A percentile compares a stretch with the other conserved stretches of the same genome.
Conservation (phyloP, 352 stramenopile species). For the Peronosclerospora sorghi region DNA sequence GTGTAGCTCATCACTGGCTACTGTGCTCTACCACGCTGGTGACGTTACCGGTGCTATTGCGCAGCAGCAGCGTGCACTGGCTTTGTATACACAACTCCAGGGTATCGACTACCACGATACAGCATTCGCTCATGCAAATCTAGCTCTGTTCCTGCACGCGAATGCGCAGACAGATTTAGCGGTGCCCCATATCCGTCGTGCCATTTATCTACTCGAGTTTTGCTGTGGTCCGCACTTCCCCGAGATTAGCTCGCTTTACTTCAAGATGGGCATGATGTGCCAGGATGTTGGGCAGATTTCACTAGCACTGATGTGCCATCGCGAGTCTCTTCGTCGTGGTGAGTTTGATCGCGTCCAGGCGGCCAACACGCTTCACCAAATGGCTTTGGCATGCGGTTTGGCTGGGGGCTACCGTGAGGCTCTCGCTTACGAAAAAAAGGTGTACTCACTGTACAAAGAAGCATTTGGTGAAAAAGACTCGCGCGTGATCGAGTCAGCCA, state of each 20-base stretch:
- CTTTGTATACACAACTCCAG: constrained; percentile 86
- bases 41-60: constrained; percentile 83
- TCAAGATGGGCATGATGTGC: constrained; percentile 93
- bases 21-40: constrained; percentile 87
- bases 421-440: constrained; percentile 85
- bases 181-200: constrained; percentile 83
- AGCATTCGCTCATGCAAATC: constrained; percentile 83
- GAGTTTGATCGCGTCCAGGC: constrained; percentile 82
- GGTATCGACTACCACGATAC: constrained; percentile 90
- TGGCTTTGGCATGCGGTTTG: constrained; percentile 71
- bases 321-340: constrained; percentile 76
- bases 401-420: constrained; percentile 77
- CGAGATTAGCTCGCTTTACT: constrained; percentile 84
- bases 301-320: constrained; percentile 81
- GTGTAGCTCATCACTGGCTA: constrained; percentile 87
- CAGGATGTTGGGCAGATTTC: constrained; percentile 82
- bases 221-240: constrained; percentile 84
- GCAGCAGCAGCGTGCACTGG: constrained; percentile 85
- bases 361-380: constrained; percentile 81
- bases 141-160: constrained; percentile 87
- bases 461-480: constrained; percentile 72
- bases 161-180: constrained; percentile 78
- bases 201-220: constrained; percentile 90
- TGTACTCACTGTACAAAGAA: constrained; percentile 75
- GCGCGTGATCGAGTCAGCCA: constrained; percentile 64